Base-by-base conservation (phyloP, 2,329 filamentous ascomycete species). In the Rosellinia necatrix region DNA sequence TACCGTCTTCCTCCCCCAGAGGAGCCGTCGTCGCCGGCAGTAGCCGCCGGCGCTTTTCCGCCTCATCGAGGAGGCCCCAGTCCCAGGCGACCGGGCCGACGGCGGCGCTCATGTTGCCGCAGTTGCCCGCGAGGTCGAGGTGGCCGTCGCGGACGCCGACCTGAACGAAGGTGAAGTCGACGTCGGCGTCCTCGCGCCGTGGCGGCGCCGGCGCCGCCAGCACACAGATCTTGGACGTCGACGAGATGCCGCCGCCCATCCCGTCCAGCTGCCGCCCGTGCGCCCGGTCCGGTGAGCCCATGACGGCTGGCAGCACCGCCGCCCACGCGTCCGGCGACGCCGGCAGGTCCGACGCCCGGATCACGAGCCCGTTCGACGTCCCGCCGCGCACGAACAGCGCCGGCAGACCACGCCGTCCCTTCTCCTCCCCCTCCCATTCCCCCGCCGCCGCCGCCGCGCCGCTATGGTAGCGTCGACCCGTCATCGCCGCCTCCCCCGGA, bases 261-360 rank as follows among this genome's bases (percentile, higher is more conserved):
- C 88, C 88, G 68, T 91, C 80, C 1, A 92, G 82, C 71, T 92
- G 89, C 0, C 89, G 80, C 0, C 84, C 86, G 69, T 87, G 79
- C 22, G 29, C 27, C 0, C 79, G 75, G 63, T 91, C 89, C 13
- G 70, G 69, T 2, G 66, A 64, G 3, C 68, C 69, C 65, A 71
- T 71, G 2, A 64, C 68, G 10, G 62, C 59, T 1, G 67, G 63
- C 3, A 72, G 57, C 15, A 70, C 47, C 1, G 41, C 38, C 15
- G 50, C 54, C 67, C 76, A 78, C 54, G 71, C 61, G 1, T 64
- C 55, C 25, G 70, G 72, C 3, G 29, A 41, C 1, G 69, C 59
- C 1, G 76, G 75, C 1, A 78, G 72, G 43, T 74, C 65, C 24
- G 56, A 56, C 12, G 71, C 67, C 30, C 70, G 66, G 40, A 79